Conservation (phyloP, 225 moss, liverwort and hornwort genomes). For the Rhytidiadelphus loreus region DNA sequence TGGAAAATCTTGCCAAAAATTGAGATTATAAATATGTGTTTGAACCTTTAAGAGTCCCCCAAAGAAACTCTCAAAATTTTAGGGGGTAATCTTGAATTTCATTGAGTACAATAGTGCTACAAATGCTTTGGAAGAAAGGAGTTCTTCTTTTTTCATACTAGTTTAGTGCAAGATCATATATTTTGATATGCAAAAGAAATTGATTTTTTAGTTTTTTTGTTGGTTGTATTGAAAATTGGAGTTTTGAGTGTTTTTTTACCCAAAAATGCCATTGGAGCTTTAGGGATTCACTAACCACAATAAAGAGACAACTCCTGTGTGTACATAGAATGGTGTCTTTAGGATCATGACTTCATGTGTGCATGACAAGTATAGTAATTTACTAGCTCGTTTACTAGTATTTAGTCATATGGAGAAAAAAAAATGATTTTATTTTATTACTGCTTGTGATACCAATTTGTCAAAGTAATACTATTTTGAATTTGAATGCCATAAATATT, state of each 20-base stretch:
- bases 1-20: no score
- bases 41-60: no score
- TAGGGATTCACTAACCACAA: accelerated
- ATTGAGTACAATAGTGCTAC: no score
- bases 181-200: not conserved
- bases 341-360: not conserved
- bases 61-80: no score
- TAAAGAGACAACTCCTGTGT: not conserved
- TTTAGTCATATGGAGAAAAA: not conserved
- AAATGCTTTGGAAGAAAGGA: no score
- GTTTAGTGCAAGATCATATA: not conserved
- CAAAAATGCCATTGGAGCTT: not conserved
- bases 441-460: not conserved
- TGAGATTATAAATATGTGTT: no score
- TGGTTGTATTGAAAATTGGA: not conserved
- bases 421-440: not conserved
- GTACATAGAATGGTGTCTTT: not conserved
- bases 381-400: accelerated
- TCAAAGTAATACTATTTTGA: not conserved
- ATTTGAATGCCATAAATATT: not conserved
- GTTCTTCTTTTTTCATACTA: no score
- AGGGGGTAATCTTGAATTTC: no score
- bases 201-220: no score
- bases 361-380: not conserved
- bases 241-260: not conserved